These are phyloP conservation scores for Thelonectria discophora DNA, from an alignment of 2,329 filamentous ascomycete species.

Conservation along the genomic window DNA sequence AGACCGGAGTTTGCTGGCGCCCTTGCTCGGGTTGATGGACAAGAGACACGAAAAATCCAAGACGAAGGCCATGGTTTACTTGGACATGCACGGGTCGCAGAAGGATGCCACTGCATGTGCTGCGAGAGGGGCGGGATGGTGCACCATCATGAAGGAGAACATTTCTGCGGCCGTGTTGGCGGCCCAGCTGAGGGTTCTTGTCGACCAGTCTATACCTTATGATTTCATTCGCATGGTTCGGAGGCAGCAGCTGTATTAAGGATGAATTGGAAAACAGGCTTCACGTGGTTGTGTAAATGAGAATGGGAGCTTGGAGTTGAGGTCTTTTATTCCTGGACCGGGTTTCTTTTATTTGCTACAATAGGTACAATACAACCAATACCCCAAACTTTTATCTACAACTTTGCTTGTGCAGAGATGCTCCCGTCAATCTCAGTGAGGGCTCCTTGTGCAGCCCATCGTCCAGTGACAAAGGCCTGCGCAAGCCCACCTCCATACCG, in stretches of 20 bases:
- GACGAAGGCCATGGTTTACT: slow-evolving; percentile 7
- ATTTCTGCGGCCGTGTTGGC: slow-evolving; percentile 21
- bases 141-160: slow-evolving; percentile 19
- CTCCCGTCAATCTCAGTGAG: background rate
- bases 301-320: background rate
- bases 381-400: background rate
- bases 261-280: background rate
- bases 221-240: slow-evolving; percentile 26
- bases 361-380: background rate
- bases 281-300: background rate
- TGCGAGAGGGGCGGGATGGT: slow-evolving; percentile 17
- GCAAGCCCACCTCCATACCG: slow-evolving; percentile 26
- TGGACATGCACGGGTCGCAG: slow-evolving; percentile 11
- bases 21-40: slow-evolving; percentile 12
- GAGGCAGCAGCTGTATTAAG: slow-evolving; percentile 21
- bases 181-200: slow-evolving; percentile 15
- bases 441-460: slow-evolving; percentile 21
- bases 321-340: background rate
- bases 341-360: background rate
- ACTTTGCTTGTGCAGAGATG: background rate
- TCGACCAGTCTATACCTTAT: slow-evolving; percentile 25
- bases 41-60: slow-evolving; percentile 4
- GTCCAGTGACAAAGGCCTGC: slow-evolving; percentile 25
- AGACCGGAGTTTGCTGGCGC: slow-evolving; percentile 13
- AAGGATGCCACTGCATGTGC: slow-evolving; percentile 10